These are phyloP conservation scores for Solanum sejunctum DNA, from an alignment of 257 asterid genomes.

Conservation along the genomic window DNA sequence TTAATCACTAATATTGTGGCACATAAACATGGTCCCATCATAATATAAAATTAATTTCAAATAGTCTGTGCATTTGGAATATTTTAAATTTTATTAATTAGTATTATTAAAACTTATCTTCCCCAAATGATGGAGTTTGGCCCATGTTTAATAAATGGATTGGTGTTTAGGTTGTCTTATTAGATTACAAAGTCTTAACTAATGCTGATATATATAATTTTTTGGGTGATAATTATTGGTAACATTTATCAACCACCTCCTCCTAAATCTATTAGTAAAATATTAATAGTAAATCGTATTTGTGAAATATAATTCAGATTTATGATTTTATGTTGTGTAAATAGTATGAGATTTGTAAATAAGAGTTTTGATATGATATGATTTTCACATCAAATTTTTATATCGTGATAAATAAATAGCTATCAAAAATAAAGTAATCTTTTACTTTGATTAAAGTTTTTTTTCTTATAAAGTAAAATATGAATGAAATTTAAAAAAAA, in stretches of 20 bases:
- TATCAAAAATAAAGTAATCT: background rate
- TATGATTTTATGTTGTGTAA: background rate
- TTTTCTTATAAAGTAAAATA: background rate
- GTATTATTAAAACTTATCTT: conserved; percentile 25
- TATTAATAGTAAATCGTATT: background rate
- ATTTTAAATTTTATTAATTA: background rate
- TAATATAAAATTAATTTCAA: background rate
- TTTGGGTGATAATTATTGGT: background rate
- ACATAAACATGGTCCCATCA: conserved; percentile 12
- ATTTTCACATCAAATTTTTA: background rate
- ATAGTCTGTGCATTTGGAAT: background rate
- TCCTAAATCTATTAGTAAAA: background rate
- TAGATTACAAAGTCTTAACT: background rate
- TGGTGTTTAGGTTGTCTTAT: background rate
- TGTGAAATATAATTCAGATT: background rate
- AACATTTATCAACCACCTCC: background rate
- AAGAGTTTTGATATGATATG: too few species aligned
- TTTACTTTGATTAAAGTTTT: background rate
- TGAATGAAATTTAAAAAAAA: background rate
- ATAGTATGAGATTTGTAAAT: background rate
- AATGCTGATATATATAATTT: background rate
- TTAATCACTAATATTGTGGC: conserved; percentile 14
- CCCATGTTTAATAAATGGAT: background rate
- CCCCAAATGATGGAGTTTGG: conserved; percentile 1
- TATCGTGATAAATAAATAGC: background rate